Percentiles rank a stretch among this genome's conserved stretches.
Evolutionary conservation across 257 asterid species (phyloP).

Genomic region (Solanum gracilifrons): DNA sequence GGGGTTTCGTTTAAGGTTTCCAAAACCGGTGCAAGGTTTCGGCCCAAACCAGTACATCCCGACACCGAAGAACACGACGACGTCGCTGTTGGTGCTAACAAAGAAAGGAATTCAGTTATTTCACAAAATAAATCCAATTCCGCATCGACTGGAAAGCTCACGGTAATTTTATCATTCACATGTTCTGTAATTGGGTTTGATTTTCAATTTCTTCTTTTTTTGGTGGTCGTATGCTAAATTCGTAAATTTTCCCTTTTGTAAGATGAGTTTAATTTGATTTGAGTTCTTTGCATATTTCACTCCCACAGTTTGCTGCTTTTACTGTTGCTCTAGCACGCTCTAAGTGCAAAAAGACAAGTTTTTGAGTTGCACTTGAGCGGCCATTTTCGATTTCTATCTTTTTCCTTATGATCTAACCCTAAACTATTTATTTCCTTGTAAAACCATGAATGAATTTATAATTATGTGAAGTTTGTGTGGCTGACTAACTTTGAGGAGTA

Average conservation of each 20-base stretch:
- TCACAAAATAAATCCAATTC: conserved; percentile 10
- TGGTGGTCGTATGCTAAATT: background rate
- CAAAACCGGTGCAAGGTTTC: conserved; percentile 58
- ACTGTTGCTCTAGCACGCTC: background rate
- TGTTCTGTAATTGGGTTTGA: background rate
- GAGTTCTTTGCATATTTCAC: background rate
- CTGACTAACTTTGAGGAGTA: background rate
- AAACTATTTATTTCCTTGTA: background rate
- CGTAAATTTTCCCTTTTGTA: background rate
- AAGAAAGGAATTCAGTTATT: conserved; percentile 7
- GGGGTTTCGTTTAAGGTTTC: conserved; percentile 92
- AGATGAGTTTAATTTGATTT: background rate
- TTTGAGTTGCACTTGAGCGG: background rate
- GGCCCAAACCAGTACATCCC: conserved; percentile 20
- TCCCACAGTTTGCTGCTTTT: background rate
- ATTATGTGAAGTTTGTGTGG: background rate
- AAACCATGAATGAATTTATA: background rate
- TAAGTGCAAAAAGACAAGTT: background rate
- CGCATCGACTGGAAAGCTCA: conserved; percentile 17
- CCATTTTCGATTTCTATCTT: background rate
- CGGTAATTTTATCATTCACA: conserved; percentile 9
- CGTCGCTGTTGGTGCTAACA: conserved; percentile 8
- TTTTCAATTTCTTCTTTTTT: background rate
- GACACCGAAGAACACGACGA: conserved; percentile 15
- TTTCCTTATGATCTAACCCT: background rate